Percentiles rank a stretch among this genome's conserved stretches.
phyloP scores from a whole-genome alignment of 2,329 filamentous ascomycete genomes.

The Hymenoscyphus scutula region DNA sequence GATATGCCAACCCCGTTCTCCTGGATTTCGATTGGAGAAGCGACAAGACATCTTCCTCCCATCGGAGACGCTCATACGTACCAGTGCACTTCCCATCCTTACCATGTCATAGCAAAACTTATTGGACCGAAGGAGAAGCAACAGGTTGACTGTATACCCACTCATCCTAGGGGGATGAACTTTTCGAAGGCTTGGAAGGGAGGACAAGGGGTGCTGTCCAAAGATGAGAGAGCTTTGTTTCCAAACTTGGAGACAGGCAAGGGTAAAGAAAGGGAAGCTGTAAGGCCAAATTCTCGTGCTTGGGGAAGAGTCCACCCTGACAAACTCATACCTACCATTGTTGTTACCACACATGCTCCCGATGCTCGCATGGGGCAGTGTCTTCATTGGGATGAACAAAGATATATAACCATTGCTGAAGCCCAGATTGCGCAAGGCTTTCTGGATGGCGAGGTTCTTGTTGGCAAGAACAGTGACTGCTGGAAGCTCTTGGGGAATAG shows the following conservation, averaged over 20 bases:
- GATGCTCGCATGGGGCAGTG: constrained; percentile 55
- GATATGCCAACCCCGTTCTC: constrained; percentile 57
- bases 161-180: constrained; percentile 52
- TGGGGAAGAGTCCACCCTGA: constrained; percentile 54
- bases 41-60: constrained; percentile 57
- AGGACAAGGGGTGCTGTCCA: constrained; percentile 39
- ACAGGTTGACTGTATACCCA: constrained; percentile 59
- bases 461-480: constrained; percentile 56
- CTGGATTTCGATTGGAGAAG: constrained; percentile 52
- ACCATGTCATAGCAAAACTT: constrained; percentile 54
- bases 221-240: constrained; percentile 43
- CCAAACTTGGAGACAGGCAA: constrained; percentile 29
- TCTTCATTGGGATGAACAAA: constrained; percentile 65
- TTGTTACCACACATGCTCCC: constrained; percentile 49
- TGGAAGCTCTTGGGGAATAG: constrained; percentile 73
- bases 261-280: constrained; percentile 23
- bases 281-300: constrained; percentile 29
- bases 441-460: constrained; percentile 65
- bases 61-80: constrained; percentile 61
- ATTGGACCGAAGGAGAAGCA: constrained; percentile 32
- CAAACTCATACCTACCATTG: constrained; percentile 60
- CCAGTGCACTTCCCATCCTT: constrained; percentile 62
- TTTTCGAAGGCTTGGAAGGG: constrained; percentile 47
- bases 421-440: constrained; percentile 67
- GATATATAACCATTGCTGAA: constrained; percentile 65